Evolutionary conservation across 768 basidiomycete genomes (phyloP), one percentile per base, ranked within the genome.

Genomic region (Pisolithus orientalis): DNA sequence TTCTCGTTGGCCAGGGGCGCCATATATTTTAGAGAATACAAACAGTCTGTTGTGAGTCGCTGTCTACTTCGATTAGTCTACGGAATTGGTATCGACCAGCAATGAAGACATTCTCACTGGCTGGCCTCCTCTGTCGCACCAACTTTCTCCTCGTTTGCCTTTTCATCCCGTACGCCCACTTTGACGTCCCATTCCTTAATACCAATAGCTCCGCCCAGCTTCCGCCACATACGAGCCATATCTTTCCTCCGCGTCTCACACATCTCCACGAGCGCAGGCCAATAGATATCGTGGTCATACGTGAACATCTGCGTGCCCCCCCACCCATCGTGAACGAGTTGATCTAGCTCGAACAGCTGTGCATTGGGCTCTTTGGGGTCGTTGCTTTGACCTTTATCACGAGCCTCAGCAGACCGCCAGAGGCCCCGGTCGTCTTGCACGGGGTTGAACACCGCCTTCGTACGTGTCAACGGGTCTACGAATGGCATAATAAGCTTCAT

Each of bases 151-250:
- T 32, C 50, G 13, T 9, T 34, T 3, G 8, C 7, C 6, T 52
- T 7, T 32, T 53, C 59, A 39, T 65, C 65, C 10, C 58, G 58
- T 17, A 59, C 52, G 7, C 55, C 52, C 38, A 65, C 42, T 65
- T 90, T 92, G 59, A 87, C 83, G 24, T 88, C 85, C 80, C 84
- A 90, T 63, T 95, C 92, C 62, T 79, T 83, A 32, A 84, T 63
- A 1, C 92, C 92, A 24, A 92, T 72, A 47, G 60, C 74, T 1
- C 75, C 87, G 2, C 92, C 93, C 21, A 86, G 70, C 48, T 70
- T 66, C 43, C 72, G 73, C 93, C 93, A 95, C 38, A 73, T 77
- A 44, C 75, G 74, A 57, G 77, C 70, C 76, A 81, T 79, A 16
- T 45, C 62, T 38, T 72, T 68, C 47, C 73, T 72, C 40, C 80